Base-by-base conservation (phyloP, 2,329 filamentous ascomycete species). In the Macrophomina tecta region DNA sequence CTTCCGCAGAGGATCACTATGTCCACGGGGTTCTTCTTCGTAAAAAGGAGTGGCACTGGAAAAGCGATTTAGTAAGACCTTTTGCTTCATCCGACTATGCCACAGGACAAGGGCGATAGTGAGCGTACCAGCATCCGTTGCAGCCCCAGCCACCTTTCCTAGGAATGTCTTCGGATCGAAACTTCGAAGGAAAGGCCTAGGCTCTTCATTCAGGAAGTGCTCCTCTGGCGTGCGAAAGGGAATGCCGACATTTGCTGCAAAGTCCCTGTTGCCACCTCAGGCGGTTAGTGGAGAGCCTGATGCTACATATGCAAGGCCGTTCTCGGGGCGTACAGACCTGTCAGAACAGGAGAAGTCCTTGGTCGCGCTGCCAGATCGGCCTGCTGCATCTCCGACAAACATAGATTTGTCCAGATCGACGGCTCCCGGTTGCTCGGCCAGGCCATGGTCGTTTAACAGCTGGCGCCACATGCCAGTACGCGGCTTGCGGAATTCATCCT, bases 371-470 rank as follows among this genome's bases (percentile, higher is more conserved):
- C 75, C 74, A 70, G 69, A 87, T 82, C 70, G 82, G 74, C 75
- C 88, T 64, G 85, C 88, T 58, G 95, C 95, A 81, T 99, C 95
- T 52, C 95, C 95, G 52, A 99, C 89, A 75, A 97, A 97, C 69
- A 97, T 83, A 30, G 92, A 96, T 3, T 83, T 81, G 16, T 85
- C 80, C 40, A 91, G 77, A 76, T 97, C 90, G n/a, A 97, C 79
- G 16, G 85, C 84, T 1, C 81, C 81, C 34, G 56, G 28, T 5
- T 74, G 74, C 62, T 82, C 81, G 52, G 85, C 79, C 1, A 86
- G 75, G 40, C 81, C 78, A 67, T 81, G 79, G 70, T 87, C 84
- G 32, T 82, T 77, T 6, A 90, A 74, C 69, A 91, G 79, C 74
- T 89, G 85, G 34, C 84, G 83, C 94, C 95, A 99, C 91, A 98